These are phyloP conservation scores for Pachysolen tannophilus DNA, from an alignment of 805 yeast species.

Conservation along the genomic window DNA sequence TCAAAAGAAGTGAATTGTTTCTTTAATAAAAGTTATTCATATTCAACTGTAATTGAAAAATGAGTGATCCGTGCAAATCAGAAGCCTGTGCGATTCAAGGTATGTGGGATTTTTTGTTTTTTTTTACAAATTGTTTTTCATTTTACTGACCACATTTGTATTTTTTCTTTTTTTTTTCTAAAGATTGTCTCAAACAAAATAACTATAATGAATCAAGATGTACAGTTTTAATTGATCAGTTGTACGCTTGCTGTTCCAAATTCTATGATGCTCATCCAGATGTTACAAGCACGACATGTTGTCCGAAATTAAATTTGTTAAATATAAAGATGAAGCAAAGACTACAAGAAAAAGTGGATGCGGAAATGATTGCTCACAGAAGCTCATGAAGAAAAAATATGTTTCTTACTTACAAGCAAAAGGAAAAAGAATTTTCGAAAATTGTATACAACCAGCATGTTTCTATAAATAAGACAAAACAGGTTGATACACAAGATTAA, in stretches of 20 bases:
- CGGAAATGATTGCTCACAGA: conserved; percentile 33
- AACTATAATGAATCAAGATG: conserved; percentile 73
- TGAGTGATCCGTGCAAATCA: conserved; percentile 53
- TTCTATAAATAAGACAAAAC: background rate
- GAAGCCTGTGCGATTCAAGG: conserved; percentile 79
- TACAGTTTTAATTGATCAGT: conserved; percentile 53
- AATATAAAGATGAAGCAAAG: conserved; percentile 61
- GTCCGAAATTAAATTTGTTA: conserved; percentile 65
- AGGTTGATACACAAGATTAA: conserved; percentile 5
- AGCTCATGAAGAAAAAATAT: background rate
- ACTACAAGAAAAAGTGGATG: conserved; percentile 47
- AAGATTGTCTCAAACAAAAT: conserved; percentile 55
- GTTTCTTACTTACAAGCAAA: too few species aligned
- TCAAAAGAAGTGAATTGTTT: too few species aligned
- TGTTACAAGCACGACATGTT: conserved; percentile 60
- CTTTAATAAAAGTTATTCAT: too few species aligned
- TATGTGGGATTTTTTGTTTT: too few species aligned
- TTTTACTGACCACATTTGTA: too few species aligned
- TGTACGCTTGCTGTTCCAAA: conserved; percentile 67
- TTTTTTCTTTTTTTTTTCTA: too few species aligned
- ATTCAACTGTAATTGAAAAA: too few species aligned
- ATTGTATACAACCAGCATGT: background rate
- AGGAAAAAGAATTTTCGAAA: conserved; percentile 5
- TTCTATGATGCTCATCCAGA: conserved; percentile 57
- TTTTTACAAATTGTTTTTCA: too few species aligned